phyloP scores from a whole-genome alignment of 2,329 filamentous ascomycete genomes.

The Coniochaeta sp. region DNA sequence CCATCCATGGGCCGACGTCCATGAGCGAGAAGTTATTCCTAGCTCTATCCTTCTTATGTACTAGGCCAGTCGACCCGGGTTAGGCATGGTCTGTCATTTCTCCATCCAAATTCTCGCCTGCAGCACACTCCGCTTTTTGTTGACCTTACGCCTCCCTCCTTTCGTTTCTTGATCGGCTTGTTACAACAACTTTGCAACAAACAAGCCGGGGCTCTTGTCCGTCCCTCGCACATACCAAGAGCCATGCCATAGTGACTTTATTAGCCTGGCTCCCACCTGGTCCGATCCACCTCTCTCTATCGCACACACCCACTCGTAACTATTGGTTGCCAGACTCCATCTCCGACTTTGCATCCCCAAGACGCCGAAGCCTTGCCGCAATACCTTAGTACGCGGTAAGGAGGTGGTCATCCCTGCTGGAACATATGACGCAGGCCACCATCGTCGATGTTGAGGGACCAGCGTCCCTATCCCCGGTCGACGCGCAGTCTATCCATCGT shows the following conservation, averaged over 20 bases:
- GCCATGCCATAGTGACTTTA: background rate
- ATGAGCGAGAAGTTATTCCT: background rate
- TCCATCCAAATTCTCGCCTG: background rate
- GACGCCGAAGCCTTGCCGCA: conserved; percentile 16
- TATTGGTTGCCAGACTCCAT: conserved; percentile 15
- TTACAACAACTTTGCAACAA: background rate
- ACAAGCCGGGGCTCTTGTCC: background rate
- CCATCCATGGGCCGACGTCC: background rate
- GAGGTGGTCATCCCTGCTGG: conserved; percentile 20
- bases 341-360: conserved; percentile 15
- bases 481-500: conserved; percentile 1
- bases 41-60: too few species aligned
- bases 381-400: conserved; percentile 13
- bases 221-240: background rate
- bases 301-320: conserved; percentile 5
- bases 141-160: conserved; percentile 10
- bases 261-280: conserved; percentile 11
- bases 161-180: background rate
- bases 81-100: background rate
- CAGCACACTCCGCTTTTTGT: conserved; percentile 15
- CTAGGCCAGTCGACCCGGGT: too few species aligned
- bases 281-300: conserved; percentile 11
- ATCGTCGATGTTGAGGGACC: conserved; percentile 20
- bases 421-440: conserved; percentile 25
- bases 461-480: conserved; percentile 10